These are phyloP conservation scores for Scedosporium dehoogii DNA, from an alignment of 2,329 filamentous ascomycete species.

Conservation along the genomic window DNA sequence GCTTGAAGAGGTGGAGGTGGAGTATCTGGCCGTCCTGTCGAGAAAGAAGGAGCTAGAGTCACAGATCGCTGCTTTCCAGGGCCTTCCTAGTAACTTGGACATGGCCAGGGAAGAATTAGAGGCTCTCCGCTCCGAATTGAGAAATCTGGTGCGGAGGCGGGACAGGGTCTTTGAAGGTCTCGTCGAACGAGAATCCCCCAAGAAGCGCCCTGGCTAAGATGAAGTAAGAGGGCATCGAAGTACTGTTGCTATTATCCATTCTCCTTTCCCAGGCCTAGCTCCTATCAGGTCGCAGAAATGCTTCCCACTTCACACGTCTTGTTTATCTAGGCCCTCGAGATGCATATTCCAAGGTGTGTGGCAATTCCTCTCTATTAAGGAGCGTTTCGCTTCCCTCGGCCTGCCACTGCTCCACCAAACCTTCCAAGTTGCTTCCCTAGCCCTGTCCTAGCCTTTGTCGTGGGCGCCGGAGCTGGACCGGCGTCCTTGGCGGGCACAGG, in stretches of 20 bases:
- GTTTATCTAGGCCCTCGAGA: no score
- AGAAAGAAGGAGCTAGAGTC: conserved; percentile 50
- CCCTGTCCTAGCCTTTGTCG: conserved; percentile 47
- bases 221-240: not conserved
- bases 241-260: not conserved
- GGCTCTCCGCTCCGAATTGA: conserved; percentile 53
- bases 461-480: conserved; percentile 28
- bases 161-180: conserved; percentile 68
- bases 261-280: not conserved
- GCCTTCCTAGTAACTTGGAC: conserved; percentile 61
- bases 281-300: no score
- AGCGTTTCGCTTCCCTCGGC: conserved; percentile 45
- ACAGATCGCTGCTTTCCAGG: conserved; percentile 56
- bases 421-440: conserved; percentile 61
- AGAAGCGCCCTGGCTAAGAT: conserved; percentile 2
- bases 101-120: conserved; percentile 63
- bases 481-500: conserved; percentile 41
- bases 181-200: conserved; percentile 41
- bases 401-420: conserved; percentile 60
- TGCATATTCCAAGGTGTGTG: no score
- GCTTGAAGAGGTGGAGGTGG: conserved; percentile 46
- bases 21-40: conserved; percentile 46
- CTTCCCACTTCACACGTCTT: no score
- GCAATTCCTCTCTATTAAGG: not conserved
- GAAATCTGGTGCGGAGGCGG: conserved; percentile 48